Evolutionary conservation across 108 stramenopile species (phyloP), one percentile per base, ranked within the genome.

Genomic region (Cyclotella cryptica): DNA sequence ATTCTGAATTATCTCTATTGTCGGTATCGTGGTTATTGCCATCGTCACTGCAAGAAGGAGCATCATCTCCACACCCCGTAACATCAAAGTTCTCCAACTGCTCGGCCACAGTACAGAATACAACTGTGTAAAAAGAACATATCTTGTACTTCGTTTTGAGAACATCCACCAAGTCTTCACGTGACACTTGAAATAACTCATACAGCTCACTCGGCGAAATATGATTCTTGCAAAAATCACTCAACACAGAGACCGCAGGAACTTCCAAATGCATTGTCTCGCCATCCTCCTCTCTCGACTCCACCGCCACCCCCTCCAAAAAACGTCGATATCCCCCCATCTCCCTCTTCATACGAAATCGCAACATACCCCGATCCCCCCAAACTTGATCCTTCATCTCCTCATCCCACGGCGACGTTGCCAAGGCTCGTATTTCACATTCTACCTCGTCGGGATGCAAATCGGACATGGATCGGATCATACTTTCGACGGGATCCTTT

Each of bases 351-450:
- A 93, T 85, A 58, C 84, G 85, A 49, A 86, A 91, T 10, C 94
- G 74, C 75, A 97, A 78, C 63, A 87, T 74, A 26, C 93, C 81
- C 28, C 94, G 86, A 78, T 95, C 93, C 35, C 81, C 75, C 96
- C 96, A 97, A 22, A 97, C 87, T 70, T 91, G 81, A 68, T 93
- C 93, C 57, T 83, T 71, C 92, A 93, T 89, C 46, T 93, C 89
- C 22, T 76, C 69, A 3, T 92, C 93, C 94, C 93, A 96, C 0
- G 93, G 93, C 10, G 76, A 77, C 22, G 49, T 45, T 7, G 84
- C 85, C 52, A 88, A 62, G 0, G 92, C 95, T 4, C 69, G 71
- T 1, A 93, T 65, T 66, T 97, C 96, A 9, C 70, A 76, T 26
- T 87, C 86, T 18, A 78, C 88, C 11, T 84, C 87, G 57, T 97